Conservation (phyloP, 2,329 filamentous ascomycete species). For the Xylaria sp. region DNA sequence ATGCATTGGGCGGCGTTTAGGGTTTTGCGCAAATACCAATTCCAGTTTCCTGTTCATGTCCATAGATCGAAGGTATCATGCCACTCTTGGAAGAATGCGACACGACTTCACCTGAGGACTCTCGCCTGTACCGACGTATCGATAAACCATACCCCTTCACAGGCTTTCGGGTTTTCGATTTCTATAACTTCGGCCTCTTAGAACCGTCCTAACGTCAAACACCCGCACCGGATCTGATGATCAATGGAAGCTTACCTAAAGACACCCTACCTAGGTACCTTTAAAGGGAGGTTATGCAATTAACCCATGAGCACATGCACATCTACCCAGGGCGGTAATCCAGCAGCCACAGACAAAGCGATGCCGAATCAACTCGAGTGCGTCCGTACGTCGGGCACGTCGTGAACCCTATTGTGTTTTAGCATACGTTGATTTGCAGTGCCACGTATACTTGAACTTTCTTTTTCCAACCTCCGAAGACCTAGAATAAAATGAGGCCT, state of each 20-base stretch:
- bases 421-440: neutral
- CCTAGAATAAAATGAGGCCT: neutral
- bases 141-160: neutral
- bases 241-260: no score
- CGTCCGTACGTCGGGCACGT: no score
- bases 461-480: neutral
- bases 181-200: neutral
- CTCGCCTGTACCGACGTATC: neutral
- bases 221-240: neutral
- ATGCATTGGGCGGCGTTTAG: constrained; percentile 40
- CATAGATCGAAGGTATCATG: no score
- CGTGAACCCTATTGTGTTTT: neutral
- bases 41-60: constrained; percentile 6
- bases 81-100: neutral
- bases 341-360: neutral
- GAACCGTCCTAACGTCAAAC: no score
- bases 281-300: constrained; percentile 16
- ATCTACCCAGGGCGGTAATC: constrained; percentile 2
- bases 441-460: neutral
- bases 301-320: constrained; percentile 19
- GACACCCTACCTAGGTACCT: neutral
- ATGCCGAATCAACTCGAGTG: no score
- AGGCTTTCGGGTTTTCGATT: neutral
- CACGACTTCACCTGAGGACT: neutral
- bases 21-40: constrained; percentile 24